These are phyloP conservation scores for Kwoniella mangroviensis DNA, from an alignment of 768 basidiomycete species.

Conservation along the genomic window DNA sequence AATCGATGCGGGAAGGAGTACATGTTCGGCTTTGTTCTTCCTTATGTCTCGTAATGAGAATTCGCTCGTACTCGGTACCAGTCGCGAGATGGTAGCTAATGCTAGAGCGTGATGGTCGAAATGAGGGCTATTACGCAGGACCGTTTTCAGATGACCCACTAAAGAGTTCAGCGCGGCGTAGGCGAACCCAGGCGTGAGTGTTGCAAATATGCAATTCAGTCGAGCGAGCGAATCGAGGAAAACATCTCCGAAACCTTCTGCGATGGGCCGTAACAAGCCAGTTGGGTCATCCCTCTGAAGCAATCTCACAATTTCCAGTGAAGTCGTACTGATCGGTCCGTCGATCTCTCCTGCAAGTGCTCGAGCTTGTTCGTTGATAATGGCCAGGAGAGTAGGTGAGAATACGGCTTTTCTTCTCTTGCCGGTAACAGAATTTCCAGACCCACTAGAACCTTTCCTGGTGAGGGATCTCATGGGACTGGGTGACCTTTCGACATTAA, in stretches of 20 bases:
- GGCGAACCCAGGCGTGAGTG: slow-evolving; percentile 40
- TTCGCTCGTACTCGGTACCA: slow-evolving; percentile 30
- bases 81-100: slow-evolving; percentile 31
- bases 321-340: slow-evolving; percentile 16
- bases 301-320: slow-evolving; percentile 30
- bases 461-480: slow-evolving; percentile 29
- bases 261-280: slow-evolving; percentile 34
- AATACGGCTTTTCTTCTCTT: slow-evolving; percentile 35
- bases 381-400: slow-evolving; percentile 32
- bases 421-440: slow-evolving; percentile 13
- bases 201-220: slow-evolving; percentile 27
- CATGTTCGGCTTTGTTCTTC: slow-evolving; percentile 46
- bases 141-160: slow-evolving; percentile 39
- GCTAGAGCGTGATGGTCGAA: slow-evolving; percentile 27
- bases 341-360: slow-evolving; percentile 22
- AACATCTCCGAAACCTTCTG: slow-evolving; percentile 26
- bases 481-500: slow-evolving; percentile 7
- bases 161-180: slow-evolving; percentile 40
- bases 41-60: slow-evolving; percentile 45
- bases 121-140: slow-evolving; percentile 20
- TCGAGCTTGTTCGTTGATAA: slow-evolving; percentile 33
- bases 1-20: slow-evolving; percentile 49
- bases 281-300: slow-evolving; percentile 43
- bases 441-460: slow-evolving; percentile 29
- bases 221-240: slow-evolving; percentile 26